phyloP scores from a whole-genome alignment of 2,329 filamentous ascomycete genomes.

The Dothistroma septosporum region DNA sequence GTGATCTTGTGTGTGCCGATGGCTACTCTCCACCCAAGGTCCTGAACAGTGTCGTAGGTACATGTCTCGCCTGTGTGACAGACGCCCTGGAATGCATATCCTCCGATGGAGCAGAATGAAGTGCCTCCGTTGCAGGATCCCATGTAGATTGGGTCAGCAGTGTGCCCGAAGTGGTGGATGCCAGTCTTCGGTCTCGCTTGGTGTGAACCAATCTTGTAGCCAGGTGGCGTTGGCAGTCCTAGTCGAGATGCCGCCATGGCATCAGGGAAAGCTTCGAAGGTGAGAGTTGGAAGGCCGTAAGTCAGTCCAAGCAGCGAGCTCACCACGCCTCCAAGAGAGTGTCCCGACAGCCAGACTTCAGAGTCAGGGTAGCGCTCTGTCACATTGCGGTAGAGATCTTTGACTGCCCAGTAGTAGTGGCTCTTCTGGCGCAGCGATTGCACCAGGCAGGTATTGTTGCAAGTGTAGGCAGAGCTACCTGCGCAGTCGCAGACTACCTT shows the following conservation, averaged over 20 bases:
- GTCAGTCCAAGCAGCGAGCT: constrained; percentile 85
- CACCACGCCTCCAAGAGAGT: constrained; percentile 87
- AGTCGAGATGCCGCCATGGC: constrained; percentile 79
- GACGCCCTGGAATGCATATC: constrained; percentile 88
- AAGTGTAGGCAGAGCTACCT: constrained; percentile 70
- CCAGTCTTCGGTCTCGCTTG: constrained; percentile 71
- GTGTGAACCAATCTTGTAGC: constrained; percentile 62
- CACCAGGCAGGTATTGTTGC: constrained; percentile 85
- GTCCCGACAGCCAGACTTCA: constrained; percentile 83
- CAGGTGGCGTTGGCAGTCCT: constrained; percentile 80
- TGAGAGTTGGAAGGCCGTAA: constrained; percentile 84
- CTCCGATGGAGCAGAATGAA: constrained; percentile 82
- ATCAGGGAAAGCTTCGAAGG: constrained; percentile 89
- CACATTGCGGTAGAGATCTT: constrained; percentile 88
- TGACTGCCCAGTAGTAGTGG: constrained; percentile 83
- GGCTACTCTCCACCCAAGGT: constrained; percentile 87
- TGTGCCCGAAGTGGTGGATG: constrained; percentile 88
- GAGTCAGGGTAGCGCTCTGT: constrained; percentile 81
- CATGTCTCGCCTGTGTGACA: constrained; percentile 88
- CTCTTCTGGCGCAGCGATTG: constrained; percentile 74
- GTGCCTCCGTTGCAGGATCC: constrained; percentile 88
- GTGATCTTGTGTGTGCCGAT: constrained; percentile 89
- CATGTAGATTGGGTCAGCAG: constrained; percentile 90
- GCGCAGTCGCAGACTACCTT: constrained; percentile 92
- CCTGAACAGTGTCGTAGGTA: constrained; percentile 84